phyloP scores from a whole-genome alignment of 2,329 filamentous ascomycete species.

The Microdochium trichocladiopsis region DNA sequence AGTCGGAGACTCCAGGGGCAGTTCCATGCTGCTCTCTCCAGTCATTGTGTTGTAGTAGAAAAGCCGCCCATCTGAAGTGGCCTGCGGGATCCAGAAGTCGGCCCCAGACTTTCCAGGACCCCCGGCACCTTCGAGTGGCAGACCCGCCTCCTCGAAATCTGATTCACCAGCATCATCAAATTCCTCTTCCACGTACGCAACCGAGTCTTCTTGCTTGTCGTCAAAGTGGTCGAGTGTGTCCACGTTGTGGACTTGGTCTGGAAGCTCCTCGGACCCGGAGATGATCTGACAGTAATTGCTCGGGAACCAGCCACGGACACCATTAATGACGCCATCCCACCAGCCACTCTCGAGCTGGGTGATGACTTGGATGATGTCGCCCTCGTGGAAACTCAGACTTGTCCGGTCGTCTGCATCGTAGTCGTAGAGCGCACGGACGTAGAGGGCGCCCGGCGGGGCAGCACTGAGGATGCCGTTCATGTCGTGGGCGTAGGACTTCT shows the following conservation, averaged over 20 bases:
- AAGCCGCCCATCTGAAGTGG: conserved; percentile 82
- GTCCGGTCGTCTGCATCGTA: conserved; percentile 97
- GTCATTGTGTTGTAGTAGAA: conserved; percentile 99
- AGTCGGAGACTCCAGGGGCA: conserved; percentile 85
- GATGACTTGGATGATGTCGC: conserved; percentile 96
- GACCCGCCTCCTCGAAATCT: conserved; percentile 50
- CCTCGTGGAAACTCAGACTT: conserved; percentile 92
- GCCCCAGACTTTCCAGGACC: conserved; percentile 64
- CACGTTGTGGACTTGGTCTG: conserved; percentile 50
- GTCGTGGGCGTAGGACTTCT: conserved; percentile 19
- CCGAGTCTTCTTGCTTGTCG: conserved; percentile 58
- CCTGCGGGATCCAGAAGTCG: conserved; percentile 98
- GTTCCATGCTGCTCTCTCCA: conserved; percentile 87
- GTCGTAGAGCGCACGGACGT: conserved; percentile 93
- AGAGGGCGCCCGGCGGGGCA: conserved; percentile 64
- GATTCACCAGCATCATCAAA: conserved; percentile 61
- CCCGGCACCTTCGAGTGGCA: conserved; percentile 63
- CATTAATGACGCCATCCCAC: conserved; percentile 99
- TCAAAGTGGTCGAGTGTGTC: conserved; percentile 43
- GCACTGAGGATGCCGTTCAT: conserved; percentile 59
- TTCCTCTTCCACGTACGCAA: conserved; percentile 55
- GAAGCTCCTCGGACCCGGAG: conserved; percentile 65
- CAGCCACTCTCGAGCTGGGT: conserved; percentile 97
- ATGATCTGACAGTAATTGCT: conserved; percentile 97
- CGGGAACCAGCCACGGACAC: conserved; percentile 95